A percentile compares a stretch with the other conserved stretches of the same genome.
Evolutionary conservation across 2,329 filamentous ascomycete species (phyloP).

Genomic region (Acrodontium crateriforme): DNA sequence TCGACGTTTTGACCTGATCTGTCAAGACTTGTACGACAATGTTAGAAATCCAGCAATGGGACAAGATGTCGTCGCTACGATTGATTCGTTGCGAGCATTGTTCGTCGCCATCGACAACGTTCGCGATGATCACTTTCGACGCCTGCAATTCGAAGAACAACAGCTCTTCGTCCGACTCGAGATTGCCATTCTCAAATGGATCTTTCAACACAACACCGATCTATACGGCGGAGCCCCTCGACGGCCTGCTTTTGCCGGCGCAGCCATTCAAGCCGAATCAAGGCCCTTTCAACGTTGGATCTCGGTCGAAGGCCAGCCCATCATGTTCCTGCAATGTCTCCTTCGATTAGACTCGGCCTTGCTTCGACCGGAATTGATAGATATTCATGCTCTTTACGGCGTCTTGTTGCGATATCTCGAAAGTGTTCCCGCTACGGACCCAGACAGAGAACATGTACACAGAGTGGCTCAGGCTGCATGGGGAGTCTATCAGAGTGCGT

Average conservation of each 20-base stretch:
- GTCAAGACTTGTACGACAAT: conserved; percentile 1
- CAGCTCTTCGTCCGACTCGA: conserved; percentile 1
- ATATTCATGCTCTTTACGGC: no score
- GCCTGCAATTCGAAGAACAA: conserved; percentile 1
- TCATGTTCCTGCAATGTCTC: conserved; percentile 3
- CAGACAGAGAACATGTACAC: no score
- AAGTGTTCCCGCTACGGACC: no score
- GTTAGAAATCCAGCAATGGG: background rate
- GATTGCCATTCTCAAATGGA: conserved; percentile 2
- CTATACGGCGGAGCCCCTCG: conserved; percentile 1
- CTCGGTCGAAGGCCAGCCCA: conserved; percentile 3
- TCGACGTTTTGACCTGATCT: conserved; percentile 2
- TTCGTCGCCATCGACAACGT: conserved; percentile 4
- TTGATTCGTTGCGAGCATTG: conserved; percentile 2
- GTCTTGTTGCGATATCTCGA: no score
- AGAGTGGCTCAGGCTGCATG: no score
- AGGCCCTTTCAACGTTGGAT: conserved; percentile 3
- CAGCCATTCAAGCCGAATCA: conserved; percentile 2
- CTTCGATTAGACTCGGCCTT: no score
- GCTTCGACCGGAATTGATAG: no score
- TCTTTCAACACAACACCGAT: conserved; percentile 3
- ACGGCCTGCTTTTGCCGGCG: conserved; percentile 4
- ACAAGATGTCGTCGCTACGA: conserved; percentile 3
- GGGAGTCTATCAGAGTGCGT: no score
- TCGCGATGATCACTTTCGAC: conserved; percentile 1